These are phyloP conservation scores for Chimonanthus salicifolius DNA, from an alignment of 164 flowering plant genomes.

Conservation along the genomic window DNA sequence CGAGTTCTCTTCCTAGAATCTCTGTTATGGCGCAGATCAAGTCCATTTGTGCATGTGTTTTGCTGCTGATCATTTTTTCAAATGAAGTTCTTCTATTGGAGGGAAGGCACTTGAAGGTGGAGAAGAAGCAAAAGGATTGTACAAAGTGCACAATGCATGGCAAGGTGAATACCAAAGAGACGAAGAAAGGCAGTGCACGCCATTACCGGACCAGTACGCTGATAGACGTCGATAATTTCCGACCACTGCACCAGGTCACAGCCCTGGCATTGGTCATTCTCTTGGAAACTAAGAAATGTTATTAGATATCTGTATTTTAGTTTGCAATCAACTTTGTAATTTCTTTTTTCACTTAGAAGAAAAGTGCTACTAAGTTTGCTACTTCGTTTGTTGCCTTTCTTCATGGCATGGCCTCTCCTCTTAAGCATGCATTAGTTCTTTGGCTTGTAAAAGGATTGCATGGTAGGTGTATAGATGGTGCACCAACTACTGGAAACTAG, in stretches of 20 bases:
- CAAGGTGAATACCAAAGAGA: background rate
- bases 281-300: background rate
- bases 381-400: background rate
- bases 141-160: background rate
- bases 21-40: background rate
- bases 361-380: background rate
- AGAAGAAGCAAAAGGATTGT: background rate
- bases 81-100: background rate
- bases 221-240: background rate
- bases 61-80: background rate
- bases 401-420: background rate
- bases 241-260: background rate
- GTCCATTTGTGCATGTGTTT: background rate
- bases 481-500: no score
- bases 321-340: no score
- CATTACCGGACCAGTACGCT: background rate
- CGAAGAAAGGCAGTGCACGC: background rate
- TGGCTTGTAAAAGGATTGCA: no score
- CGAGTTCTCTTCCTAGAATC: background rate
- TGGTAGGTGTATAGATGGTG: no score
- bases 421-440: background rate
- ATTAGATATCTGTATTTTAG: no score
- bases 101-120: background rate
- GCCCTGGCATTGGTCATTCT: background rate
- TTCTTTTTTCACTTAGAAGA: no score